Conservation (phyloP, 2,329 filamentous ascomycete species). For the Aspergillus texensis region DNA sequence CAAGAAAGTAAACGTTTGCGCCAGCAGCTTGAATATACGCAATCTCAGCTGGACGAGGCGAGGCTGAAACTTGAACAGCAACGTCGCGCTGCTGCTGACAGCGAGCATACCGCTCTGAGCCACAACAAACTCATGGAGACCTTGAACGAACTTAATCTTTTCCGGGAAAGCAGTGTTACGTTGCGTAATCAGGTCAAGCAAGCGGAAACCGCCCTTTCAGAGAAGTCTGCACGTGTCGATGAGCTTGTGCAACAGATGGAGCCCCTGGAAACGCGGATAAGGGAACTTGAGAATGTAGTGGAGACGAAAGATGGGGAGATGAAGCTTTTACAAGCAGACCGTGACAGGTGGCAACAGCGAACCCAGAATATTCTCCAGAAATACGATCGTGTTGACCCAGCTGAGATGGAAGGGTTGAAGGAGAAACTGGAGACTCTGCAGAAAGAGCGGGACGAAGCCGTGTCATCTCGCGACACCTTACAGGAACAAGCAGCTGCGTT, state of each 20-base stretch:
- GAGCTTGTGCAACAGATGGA: conserved; percentile 75
- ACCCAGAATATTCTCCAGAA: conserved; percentile 95
- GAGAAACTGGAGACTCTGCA: conserved; percentile 70
- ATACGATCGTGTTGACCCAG: conserved; percentile 92
- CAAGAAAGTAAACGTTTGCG: conserved; percentile 87
- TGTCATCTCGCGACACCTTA: conserved; percentile 54
- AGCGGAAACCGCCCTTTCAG: conserved; percentile 72
- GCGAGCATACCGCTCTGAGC: conserved; percentile 70
- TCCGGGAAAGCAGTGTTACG: conserved; percentile 91
- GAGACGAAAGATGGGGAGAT: conserved; percentile 85
- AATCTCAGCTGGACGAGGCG: conserved; percentile 84
- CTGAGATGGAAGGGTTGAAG: conserved; percentile 87
- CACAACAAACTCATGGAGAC: conserved; percentile 93
- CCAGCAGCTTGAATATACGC: conserved; percentile 85
- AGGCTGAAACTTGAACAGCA: conserved; percentile 90
- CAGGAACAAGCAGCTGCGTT: conserved; percentile 53
- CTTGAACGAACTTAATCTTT: conserved; percentile 91
- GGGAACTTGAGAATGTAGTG: conserved; percentile 79
- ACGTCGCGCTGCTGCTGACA: conserved; percentile 73
- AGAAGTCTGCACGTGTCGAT: conserved; percentile 74
- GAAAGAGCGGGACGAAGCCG: conserved; percentile 68
- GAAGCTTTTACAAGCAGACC: conserved; percentile 84
- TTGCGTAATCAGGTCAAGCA: conserved; percentile 84
- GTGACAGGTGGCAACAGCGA: conserved; percentile 93
- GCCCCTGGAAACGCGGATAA: conserved; percentile 77